Evolutionary conservation across 345 rosid genomes (phyloP).

Genomic region (Boechera retrofracta): DNA sequence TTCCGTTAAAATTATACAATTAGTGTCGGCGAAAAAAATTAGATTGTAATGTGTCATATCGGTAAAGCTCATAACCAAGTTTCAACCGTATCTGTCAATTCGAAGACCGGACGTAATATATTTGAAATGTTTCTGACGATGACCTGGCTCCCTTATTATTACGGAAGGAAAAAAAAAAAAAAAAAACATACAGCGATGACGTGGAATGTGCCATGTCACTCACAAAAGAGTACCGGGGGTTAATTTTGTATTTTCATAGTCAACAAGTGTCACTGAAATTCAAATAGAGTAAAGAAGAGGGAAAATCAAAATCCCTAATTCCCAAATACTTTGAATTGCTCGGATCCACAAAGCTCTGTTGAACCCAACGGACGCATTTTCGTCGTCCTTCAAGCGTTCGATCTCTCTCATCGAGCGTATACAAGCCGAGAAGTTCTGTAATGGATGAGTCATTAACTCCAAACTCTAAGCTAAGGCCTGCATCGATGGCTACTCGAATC

Average conservation of each 20-base stretch:
- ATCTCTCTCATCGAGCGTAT: not conserved
- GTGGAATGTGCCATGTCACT: not conserved
- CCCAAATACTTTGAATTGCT: constrained; percentile 33
- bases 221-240: not conserved
- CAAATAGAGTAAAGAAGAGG: constrained; percentile 56
- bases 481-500: constrained; percentile 54
- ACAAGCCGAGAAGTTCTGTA: not conserved
- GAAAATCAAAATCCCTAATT: constrained; percentile 48
- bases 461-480: constrained; percentile 61
- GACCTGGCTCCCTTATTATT: too few species aligned
- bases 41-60: not conserved
- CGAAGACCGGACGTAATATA: not conserved
- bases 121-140: not conserved
- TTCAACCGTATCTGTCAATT: not conserved
- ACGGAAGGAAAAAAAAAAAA: too few species aligned
- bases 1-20: not conserved
- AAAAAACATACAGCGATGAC: not conserved
- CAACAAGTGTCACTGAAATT: constrained; percentile 36
- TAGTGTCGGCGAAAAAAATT: not conserved
- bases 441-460: constrained; percentile 85
- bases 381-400: constrained; percentile 3
- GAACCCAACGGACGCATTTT: constrained; percentile 24
- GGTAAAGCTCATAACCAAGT: constrained; percentile 15
- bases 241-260: not conserved
- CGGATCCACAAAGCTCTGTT: constrained; percentile 14